Percentiles rank a stretch among this genome's conserved stretches.
Conservation (phyloP, 768 basidiomycete species). For the Omphalotus guepiniiformis region DNA sequence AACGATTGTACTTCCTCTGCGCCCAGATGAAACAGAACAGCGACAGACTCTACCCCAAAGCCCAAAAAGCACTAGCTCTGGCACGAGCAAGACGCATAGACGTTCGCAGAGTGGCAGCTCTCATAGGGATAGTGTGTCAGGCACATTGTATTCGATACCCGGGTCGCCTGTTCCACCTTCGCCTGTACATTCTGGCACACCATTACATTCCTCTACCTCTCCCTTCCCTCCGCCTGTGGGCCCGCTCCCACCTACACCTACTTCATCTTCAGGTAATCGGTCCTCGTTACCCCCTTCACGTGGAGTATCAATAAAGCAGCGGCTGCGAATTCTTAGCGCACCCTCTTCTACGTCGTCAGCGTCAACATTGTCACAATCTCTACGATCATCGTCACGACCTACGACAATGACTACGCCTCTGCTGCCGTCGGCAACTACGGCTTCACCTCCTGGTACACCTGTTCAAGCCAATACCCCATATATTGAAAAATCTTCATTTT, state of each 20-base stretch:
- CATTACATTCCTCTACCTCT: conserved; percentile 20
- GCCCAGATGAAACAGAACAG: conserved; percentile 50
- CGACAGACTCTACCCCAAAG: neutral
- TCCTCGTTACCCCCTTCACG: conserved; percentile 23
- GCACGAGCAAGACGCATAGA: neutral
- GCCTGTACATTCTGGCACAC: conserved; percentile 32
- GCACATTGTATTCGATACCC: conserved; percentile 36
- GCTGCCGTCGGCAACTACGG: neutral
- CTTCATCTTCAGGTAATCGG: conserved; percentile 12
- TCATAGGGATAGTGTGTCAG: conserved; percentile 20
- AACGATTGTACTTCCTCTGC: conserved; percentile 53
- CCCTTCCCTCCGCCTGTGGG: conserved; percentile 42
- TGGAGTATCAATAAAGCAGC: conserved; percentile 51
- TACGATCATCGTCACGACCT: conserved; percentile 18
- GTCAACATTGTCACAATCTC: conserved; percentile 21
- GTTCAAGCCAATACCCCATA: neutral
- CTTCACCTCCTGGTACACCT: conserved; percentile 9
- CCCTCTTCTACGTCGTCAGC: conserved; percentile 36
- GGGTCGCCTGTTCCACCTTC: conserved; percentile 38
- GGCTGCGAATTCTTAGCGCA: conserved; percentile 64
- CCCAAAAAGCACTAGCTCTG: neutral
- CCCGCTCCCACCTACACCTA: conserved; percentile 39
- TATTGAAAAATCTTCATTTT: neutral
- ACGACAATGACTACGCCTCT: conserved; percentile 8
- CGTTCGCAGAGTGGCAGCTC: conserved; percentile 7